phyloP scores from a whole-genome alignment of 495 filamentous ascomycete genomes.

The Friedmanniomyces endolithicus region DNA sequence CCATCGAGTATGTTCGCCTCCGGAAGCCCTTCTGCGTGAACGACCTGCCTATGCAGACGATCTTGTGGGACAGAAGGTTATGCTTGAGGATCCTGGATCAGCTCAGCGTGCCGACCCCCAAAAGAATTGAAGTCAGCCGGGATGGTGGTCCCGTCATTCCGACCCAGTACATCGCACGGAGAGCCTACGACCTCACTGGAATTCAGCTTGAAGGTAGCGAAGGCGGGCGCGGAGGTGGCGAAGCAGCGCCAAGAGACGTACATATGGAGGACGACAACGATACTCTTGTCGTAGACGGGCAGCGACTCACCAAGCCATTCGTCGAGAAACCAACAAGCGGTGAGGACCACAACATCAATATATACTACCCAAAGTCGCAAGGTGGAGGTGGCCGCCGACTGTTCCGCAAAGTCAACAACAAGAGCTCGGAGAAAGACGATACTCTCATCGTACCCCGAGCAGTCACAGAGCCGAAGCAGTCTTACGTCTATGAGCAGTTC shows the following conservation, averaged over 20 bases:
- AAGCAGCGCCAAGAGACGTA: constrained; percentile 47
- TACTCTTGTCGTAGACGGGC: constrained; percentile 74
- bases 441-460: constrained; percentile 62
- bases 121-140: constrained; percentile 81
- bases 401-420: constrained; percentile 95
- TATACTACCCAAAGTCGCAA: constrained; percentile 78
- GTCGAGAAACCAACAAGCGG: constrained; percentile 98
- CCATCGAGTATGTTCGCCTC: constrained; percentile 81
- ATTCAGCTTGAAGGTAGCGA: constrained; percentile 63
- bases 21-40: constrained; percentile 96
- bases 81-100: constrained; percentile 79
- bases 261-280: constrained; percentile 79
- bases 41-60: constrained; percentile 94
- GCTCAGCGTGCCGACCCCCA: constrained; percentile 78
- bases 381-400: constrained; percentile 83
- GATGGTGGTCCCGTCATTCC: constrained; percentile 79
- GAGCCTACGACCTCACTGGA: constrained; percentile 66
- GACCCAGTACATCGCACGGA: constrained; percentile 60
- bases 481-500: constrained; percentile 95
- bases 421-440: constrained; percentile 85
- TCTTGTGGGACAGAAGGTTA: constrained; percentile 88
- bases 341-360: constrained; percentile 96
- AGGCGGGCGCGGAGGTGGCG: constrained; percentile 58
- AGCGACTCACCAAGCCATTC: constrained; percentile 75
- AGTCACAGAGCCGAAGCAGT: constrained; percentile 61